Percentiles rank a stretch among this genome's conserved stretches.
Conservation (phyloP, 176 grass and related monocot species). For the bread wheat (Triticum aestivum) region DNA sequence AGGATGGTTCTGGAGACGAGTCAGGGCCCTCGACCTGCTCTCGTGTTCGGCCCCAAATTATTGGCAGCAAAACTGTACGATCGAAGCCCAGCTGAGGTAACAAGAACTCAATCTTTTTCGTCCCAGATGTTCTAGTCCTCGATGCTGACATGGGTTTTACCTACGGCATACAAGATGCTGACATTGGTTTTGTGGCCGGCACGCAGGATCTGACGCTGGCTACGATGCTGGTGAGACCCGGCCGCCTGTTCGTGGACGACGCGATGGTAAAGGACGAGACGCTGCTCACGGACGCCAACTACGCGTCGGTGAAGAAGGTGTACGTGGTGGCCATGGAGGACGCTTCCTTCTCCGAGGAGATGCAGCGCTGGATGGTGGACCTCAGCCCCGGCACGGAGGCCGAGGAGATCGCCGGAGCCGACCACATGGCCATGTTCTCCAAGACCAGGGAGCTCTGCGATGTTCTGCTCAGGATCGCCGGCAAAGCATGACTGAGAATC, state of each 20-base stretch:
- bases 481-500: not conserved
- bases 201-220: constrained; percentile 45
- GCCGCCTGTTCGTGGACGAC: constrained; percentile 38
- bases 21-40: not conserved
- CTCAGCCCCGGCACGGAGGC: constrained; percentile 9
- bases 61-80: constrained; percentile 33
- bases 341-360: not conserved
- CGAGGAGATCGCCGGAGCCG: constrained; percentile 50
- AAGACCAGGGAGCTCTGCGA: constrained; percentile 40
- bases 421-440: constrained; percentile 60
- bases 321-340: constrained; percentile 56
- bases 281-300: constrained; percentile 38
- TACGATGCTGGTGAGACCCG: constrained; percentile 40
- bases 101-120: not conserved
- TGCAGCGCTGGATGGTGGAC: constrained; percentile 39
- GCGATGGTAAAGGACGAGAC: constrained; percentile 19
- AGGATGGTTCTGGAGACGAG: constrained; percentile 11
- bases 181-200: not conserved
- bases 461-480: constrained; percentile 27
- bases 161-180: not conserved
- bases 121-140: too few relatives aligned
- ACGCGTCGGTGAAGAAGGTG: constrained; percentile 45
- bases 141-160: too few relatives aligned
- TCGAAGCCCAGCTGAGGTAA: constrained; percentile 33
- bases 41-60: constrained; percentile 26